phyloP scores from a whole-genome alignment of 352 stramenopile species.

The Phytopythium vexans region DNA sequence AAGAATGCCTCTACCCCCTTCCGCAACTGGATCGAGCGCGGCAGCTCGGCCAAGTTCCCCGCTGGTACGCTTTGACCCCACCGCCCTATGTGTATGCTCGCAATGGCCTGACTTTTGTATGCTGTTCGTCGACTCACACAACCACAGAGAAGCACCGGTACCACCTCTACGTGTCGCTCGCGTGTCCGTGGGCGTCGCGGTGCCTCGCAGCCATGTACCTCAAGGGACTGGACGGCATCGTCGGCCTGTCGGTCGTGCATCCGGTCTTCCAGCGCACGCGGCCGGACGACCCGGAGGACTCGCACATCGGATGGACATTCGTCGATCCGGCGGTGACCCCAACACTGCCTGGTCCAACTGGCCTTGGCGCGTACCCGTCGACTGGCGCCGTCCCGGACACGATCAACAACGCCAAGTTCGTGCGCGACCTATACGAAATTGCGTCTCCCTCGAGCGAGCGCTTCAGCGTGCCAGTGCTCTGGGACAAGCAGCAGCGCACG shows the following conservation, averaged over 20 bases:
- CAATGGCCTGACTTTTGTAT: not conserved
- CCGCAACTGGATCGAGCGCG: constrained; percentile 32
- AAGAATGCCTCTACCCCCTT: constrained; percentile 28
- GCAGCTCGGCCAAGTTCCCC: constrained; percentile 13
- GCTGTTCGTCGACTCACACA: not conserved
- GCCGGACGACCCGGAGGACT: constrained; percentile 56
- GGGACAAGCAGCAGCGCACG: constrained; percentile 90
- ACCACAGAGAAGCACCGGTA: constrained; percentile 45
- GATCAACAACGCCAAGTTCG: constrained; percentile 56
- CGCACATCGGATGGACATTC: constrained; percentile 88
- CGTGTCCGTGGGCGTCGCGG: constrained; percentile 75
- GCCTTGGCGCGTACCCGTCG: constrained; percentile 34
- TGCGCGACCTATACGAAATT: constrained; percentile 88
- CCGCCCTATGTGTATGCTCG: not conserved
- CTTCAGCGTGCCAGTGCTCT: constrained; percentile 93
- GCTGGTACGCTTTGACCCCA: constrained; percentile 15
- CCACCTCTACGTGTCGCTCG: constrained; percentile 91
- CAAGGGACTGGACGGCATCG: constrained; percentile 89
- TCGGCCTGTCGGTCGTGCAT: constrained; percentile 82
- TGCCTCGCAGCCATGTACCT: constrained; percentile 71
- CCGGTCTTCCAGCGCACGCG: constrained; percentile 67
- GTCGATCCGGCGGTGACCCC: constrained; percentile 36
- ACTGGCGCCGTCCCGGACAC: constrained; percentile 46
- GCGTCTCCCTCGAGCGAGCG: constrained; percentile 61
- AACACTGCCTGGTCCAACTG: constrained; percentile 22